Conservation (phyloP, 2,329 filamentous ascomycete genomes). For the Raffaelea albimanens region DNA sequence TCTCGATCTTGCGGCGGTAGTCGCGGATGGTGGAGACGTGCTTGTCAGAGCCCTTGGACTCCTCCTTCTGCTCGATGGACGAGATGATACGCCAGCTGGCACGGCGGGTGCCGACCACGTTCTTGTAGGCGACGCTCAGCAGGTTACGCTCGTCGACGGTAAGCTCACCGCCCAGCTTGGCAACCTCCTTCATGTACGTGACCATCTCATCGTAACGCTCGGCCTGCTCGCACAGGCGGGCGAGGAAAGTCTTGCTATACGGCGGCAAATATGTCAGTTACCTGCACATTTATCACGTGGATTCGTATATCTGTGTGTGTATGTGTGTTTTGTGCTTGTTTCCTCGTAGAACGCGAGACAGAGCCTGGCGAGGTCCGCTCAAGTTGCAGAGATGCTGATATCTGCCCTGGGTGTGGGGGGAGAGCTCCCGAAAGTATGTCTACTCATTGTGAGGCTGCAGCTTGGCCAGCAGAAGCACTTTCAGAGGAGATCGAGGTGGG, state of each 20-base stretch:
- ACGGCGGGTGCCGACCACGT: slow-evolving; percentile 93
- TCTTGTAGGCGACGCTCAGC: slow-evolving; percentile 97
- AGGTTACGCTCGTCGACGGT: slow-evolving; percentile 97
- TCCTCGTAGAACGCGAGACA: no score
- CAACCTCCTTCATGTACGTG: slow-evolving; percentile 99
- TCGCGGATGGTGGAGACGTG: slow-evolving; percentile 92
- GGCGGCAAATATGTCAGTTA: slow-evolving; percentile 2
- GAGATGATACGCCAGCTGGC: slow-evolving; percentile 98
- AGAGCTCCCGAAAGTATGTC: no score
- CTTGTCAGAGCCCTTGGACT: slow-evolving; percentile 92
- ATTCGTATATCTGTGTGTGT: no score
- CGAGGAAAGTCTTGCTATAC: slow-evolving; percentile 96
- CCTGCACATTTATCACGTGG: no score
- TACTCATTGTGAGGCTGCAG: no score
- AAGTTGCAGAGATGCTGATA: no score
- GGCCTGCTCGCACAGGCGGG: slow-evolving; percentile 99
- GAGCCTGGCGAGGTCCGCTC: no score
- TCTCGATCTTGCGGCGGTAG: slow-evolving; percentile 98
- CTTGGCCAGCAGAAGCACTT: no score
- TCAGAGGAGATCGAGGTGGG: no score
- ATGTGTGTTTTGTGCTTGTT: no score
- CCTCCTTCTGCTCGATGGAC: slow-evolving; percentile 98
- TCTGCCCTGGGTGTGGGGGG: no score
- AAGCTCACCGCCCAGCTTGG: slow-evolving; percentile 73
- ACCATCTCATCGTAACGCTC: slow-evolving; percentile 99